Percentiles rank a stretch among this genome's conserved stretches.
phyloP scores from a whole-genome alignment of 495 filamentous ascomycete genomes.

The Astrothelium subdiscretum region DNA sequence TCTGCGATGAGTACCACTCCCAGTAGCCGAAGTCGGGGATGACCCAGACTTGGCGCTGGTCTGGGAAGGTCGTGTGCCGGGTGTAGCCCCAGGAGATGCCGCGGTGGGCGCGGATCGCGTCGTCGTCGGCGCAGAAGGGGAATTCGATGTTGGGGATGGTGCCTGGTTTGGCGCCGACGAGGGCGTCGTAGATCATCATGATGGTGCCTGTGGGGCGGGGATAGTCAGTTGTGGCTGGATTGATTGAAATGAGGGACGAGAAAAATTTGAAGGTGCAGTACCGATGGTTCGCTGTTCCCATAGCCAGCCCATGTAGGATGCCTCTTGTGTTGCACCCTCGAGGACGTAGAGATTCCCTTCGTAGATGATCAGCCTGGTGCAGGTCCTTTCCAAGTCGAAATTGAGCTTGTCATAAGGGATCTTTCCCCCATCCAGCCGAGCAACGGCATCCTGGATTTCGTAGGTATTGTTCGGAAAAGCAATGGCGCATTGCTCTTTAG shows the following conservation, averaged over 20 bases:
- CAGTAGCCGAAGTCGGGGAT: constrained; percentile 25
- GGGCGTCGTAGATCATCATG: constrained; percentile 14
- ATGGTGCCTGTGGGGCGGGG: constrained; percentile 11
- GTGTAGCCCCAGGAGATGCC: constrained; percentile 11
- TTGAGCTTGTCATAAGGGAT: constrained; percentile 14
- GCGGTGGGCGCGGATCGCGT: constrained; percentile 2
- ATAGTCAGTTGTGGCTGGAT: neutral
- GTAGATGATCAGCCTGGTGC: constrained; percentile 11
- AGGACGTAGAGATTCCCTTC: neutral
- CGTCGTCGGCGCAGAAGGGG: constrained; percentile 6
- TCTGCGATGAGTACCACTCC: constrained; percentile 10
- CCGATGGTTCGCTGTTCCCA: neutral
- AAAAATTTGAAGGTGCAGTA: constrained; percentile 9
- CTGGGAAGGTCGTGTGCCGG: neutral
- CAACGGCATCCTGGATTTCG: constrained; percentile 17
- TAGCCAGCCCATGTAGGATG: neutral
- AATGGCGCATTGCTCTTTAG: constrained; percentile 13
- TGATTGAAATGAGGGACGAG: constrained; percentile 8
- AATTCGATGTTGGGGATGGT: constrained; percentile 21
- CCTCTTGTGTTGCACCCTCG: neutral
- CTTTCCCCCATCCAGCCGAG: constrained; percentile 8
- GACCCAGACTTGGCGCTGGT: constrained; percentile 16
- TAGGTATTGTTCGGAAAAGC: constrained; percentile 16
- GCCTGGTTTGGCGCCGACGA: constrained; percentile 4
- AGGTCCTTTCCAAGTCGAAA: constrained; percentile 4